Base-by-base conservation (phyloP, 2,329 filamentous ascomycete species). In the Microcyclosporella mali region DNA sequence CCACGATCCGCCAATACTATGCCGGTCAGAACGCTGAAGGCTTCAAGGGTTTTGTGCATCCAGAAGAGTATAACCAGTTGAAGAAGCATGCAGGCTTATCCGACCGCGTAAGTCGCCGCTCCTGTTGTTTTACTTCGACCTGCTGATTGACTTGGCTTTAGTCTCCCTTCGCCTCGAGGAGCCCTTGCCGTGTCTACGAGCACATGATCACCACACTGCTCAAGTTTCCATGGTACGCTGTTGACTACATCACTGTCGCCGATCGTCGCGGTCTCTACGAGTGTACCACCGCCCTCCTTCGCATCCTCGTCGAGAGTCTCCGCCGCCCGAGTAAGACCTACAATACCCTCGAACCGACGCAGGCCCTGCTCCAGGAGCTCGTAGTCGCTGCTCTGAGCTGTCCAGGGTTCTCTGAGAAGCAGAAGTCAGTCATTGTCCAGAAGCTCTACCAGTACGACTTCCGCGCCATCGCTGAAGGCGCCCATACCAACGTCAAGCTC, bases 171-270 rank as follows among this genome's bases (percentile, higher is more conserved):
- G 65, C 67, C 19, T 57, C 56, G 29, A 73, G 73, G 56, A 72
- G 67, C 37, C 69, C 67, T 21, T 70, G 74, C 54, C 71, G 74
- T n/a, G 66, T 70, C 12, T 78, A 73, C 52, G 74, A 78, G 57
- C 64, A 64, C 12, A 67, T 72, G 39, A 73, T 75, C 45, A 72
- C 68, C 39, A 73, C 70, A 3, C 58, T 77, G 14, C 65, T 69
- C 60, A 77, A 76, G 69, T 77, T 71, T 46, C 74, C 74, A 2
- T 77, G 73, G 73, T 66, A 65, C 35, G 67, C 68, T 3, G 57
- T 62, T 9, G 53, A 63, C 11, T 53, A 69, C 45, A 71, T 75
- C 55, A 71, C 65, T 1, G 55, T 77, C 16, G 56, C 61, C 32
- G 69, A 74, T 44, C 70, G 72, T 36, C 68, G 70, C 41, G 48